phyloP scores from a whole-genome alignment of 108 stramenopile species.

The Asterionellopsis glacialis region DNA sequence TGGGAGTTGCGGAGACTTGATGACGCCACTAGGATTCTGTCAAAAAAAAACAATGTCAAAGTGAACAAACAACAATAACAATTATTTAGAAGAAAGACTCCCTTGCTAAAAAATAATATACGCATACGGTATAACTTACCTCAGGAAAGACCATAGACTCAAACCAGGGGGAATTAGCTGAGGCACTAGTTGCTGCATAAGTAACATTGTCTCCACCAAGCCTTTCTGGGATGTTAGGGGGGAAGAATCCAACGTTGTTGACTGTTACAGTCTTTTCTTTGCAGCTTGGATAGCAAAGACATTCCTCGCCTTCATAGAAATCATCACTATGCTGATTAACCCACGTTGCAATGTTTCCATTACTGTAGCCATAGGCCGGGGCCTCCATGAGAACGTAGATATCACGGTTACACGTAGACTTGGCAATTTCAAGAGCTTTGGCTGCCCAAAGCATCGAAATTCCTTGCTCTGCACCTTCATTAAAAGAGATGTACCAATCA shows the following conservation, averaged over 20 bases:
- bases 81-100: background rate
- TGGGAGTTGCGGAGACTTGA: constrained; percentile 20
- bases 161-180: constrained; percentile 19
- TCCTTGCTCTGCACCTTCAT: constrained; percentile 29
- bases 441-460: constrained; percentile 17
- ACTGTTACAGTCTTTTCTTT: constrained; percentile 12
- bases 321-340: constrained; percentile 6
- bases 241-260: constrained; percentile 14
- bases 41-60: background rate
- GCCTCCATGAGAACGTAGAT: constrained; percentile 20
- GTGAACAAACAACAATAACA: background rate
- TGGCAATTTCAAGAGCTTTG: constrained; percentile 24
- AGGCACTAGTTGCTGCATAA: constrained; percentile 15
- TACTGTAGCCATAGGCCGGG: constrained; percentile 24
- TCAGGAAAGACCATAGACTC: constrained; percentile 32
- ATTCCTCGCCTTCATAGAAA: constrained; percentile 21
- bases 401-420: constrained; percentile 28
- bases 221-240: constrained; percentile 9
- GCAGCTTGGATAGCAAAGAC: constrained; percentile 16
- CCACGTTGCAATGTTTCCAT: background rate
- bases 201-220: constrained; percentile 13
- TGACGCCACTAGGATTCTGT: constrained; percentile 14
- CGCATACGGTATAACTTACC: background rate
- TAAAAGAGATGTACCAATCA: constrained; percentile 15
- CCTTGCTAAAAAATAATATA: background rate